These are phyloP conservation scores for Microdochium trichocladiopsis DNA, from an alignment of 2,329 filamentous ascomycete genomes.

Conservation along the genomic window DNA sequence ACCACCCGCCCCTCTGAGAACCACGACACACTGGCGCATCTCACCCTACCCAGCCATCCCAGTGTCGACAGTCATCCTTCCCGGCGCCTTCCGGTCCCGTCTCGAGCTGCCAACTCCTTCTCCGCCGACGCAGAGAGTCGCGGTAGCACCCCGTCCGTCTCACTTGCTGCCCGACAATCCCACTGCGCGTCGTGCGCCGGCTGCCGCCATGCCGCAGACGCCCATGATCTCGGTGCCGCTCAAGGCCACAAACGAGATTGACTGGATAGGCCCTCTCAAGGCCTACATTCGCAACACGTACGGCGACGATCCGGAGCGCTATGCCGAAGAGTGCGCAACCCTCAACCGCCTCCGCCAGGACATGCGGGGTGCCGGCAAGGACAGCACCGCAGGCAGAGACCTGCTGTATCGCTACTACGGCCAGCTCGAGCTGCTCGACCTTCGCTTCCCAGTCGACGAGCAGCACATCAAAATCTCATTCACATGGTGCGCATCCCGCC, in stretches of 20 bases:
- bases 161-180: background rate
- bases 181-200: background rate
- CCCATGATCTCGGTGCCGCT: constrained; percentile 94
- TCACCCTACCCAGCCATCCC: too few species aligned
- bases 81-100: background rate
- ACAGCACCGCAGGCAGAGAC: constrained; percentile 89
- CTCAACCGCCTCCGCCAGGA: constrained; percentile 95
- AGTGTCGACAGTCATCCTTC: too few species aligned
- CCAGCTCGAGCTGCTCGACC: constrained; percentile 87
- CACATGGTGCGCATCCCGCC: constrained; percentile 69
- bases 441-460: constrained; percentile 95
- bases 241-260: constrained; percentile 93
- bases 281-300: constrained; percentile 89
- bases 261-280: constrained; percentile 92
- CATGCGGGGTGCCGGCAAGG: constrained; percentile 94
- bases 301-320: constrained; percentile 93
- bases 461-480: constrained; percentile 99
- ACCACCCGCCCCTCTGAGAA: too few species aligned
- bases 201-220: constrained; percentile 62
- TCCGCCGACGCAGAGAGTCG: background rate
- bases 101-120: background rate
- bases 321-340: constrained; percentile 89
- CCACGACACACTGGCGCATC: too few species aligned
- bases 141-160: background rate
- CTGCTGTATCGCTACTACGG: constrained; percentile 96